Base-by-base conservation (phyloP, 352 stramenopile genomes). In the Blastocystis hominis region DNA sequence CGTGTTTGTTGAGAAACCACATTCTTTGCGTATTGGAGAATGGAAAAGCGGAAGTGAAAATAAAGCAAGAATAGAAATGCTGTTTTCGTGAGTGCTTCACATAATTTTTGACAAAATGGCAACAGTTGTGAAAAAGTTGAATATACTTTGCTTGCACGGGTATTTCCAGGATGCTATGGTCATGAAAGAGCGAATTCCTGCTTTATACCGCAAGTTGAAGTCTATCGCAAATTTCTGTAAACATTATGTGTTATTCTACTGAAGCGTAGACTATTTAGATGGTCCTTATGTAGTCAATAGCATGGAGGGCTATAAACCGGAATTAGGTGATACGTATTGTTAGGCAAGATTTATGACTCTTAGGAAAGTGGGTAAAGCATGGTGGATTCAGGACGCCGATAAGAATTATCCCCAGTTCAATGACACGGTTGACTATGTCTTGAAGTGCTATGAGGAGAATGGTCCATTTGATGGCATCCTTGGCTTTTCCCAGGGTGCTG, bases 311-410 rank as follows among this genome's bases (percentile, higher is more conserved):
- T 80, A 63, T 46, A 53, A 80, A 36, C 44, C 42, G 36, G 47
- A 47, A 9, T 38, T 80, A 24, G 50, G 50, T 46, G 55, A 38
- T 2, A 46, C 50, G 69, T 80, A 61, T 5, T 17, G 7, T n/a
- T 64, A 46, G 50, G 9, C 2, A 46, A 5, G 61, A 3, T 9
- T 40, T 47, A 15, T 61, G 36, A 61, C 13, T 1, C 34, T 15
- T 80, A 80, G 69, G 40, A 80, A 80, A n/a, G 44, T 80, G 17
- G 69, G 69, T 13, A 80, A 80, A 1, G 69, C 69, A 61, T 80
- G 69, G 69, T 80, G 69, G 69, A 40, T 61, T n/a, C 24, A 64
- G 9, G 69, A 61, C 30, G 47, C 24, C 20, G 30, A 47, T 17
- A 46, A 46, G 46, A 38, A 5, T n/a, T 80, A 80, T 80, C 69